These are phyloP conservation scores for Notholithocarpus densiflorus DNA, from an alignment of 306 rosid genomes.

Conservation along the genomic window DNA sequence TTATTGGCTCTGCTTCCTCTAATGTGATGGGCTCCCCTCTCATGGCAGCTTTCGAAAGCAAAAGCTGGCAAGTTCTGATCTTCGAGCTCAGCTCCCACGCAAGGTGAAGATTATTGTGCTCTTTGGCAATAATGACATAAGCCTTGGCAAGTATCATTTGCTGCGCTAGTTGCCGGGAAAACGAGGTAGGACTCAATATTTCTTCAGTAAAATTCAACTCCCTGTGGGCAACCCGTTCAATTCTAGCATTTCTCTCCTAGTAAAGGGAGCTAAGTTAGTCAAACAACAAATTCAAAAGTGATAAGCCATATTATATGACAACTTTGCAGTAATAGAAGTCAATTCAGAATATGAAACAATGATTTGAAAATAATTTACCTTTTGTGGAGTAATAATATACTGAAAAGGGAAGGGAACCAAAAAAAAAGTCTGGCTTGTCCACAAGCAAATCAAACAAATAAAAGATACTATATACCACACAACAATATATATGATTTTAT, in stretches of 20 bases:
- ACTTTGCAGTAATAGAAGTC: not conserved
- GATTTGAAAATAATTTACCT: not conserved
- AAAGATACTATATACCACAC: not conserved
- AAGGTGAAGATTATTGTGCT: slow-evolving; percentile 95
- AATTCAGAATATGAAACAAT: not conserved
- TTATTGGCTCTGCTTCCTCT: slow-evolving; percentile 89
- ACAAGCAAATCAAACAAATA: not conserved
- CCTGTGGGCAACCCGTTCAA: slow-evolving; percentile 56
- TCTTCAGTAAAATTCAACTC: slow-evolving; percentile 81
- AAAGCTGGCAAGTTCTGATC: slow-evolving; percentile 89
- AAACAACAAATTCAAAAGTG: not conserved
- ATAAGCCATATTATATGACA: not conserved
- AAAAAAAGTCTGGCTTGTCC: not conserved
- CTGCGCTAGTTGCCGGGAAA: slow-evolving; percentile 84
- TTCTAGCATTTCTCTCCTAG: slow-evolving; percentile 73
- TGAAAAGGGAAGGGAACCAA: not conserved
- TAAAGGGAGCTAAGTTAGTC: slow-evolving; percentile 23
- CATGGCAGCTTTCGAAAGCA: slow-evolving; percentile 90
- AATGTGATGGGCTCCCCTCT: slow-evolving; percentile 76
- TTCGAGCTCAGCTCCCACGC: slow-evolving; percentile 93
- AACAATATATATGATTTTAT: slow-evolving; percentile 4
- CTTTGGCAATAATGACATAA: slow-evolving; percentile 94
- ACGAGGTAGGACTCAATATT: slow-evolving; percentile 73
- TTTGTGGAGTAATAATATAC: not conserved
- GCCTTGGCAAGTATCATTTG: slow-evolving; percentile 96